phyloP scores from a whole-genome alignment of 2,329 filamentous ascomycete species.

The Hirsutella rhossiliensis region DNA sequence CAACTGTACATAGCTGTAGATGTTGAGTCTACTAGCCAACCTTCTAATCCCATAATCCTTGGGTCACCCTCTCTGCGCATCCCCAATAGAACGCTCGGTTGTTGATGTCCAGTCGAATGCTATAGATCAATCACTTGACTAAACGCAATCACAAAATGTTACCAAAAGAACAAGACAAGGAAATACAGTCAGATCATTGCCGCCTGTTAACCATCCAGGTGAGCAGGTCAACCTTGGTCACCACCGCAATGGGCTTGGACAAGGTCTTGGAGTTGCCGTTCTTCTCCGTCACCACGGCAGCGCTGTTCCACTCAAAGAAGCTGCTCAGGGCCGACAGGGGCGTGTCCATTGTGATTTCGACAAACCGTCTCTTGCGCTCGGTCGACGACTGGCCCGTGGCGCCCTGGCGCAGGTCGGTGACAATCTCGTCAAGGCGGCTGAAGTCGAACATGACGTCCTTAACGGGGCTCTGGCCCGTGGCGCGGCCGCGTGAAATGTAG shows the following conservation, averaged over 20 bases:
- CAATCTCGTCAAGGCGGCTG: conserved; percentile 70
- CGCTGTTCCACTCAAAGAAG: conserved; percentile 98
- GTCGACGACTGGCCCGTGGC: conserved; percentile 24
- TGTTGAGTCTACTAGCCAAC: conserved; percentile 27
- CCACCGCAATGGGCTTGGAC: conserved; percentile 74
- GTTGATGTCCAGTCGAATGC: too few species aligned
- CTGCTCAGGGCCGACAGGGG: conserved; percentile 71
- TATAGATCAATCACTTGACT: background rate
- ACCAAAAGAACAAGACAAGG: background rate
- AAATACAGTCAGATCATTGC: background rate
- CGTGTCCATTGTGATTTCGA: conserved; percentile 89
- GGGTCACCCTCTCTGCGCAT: too few species aligned
- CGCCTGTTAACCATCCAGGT: conserved; percentile 74
- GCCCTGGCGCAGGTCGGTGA: conserved; percentile 72
- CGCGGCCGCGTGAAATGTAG: conserved; percentile 76
- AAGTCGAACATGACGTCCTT: conserved; percentile 97
- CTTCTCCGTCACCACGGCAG: conserved; percentile 83
- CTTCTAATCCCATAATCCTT: too few species aligned
- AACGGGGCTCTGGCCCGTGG: conserved; percentile 60
- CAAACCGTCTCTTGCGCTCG: conserved; percentile 58
- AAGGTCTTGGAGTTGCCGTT: conserved; percentile 40
- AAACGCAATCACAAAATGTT: background rate
- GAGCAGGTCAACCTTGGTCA: conserved; percentile 92
- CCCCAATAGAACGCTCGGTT: too few species aligned
- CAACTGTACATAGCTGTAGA: conserved; percentile 14